phyloP scores from a whole-genome alignment of 495 filamentous ascomycete genomes.

The Aspergillus mulundensis region DNA sequence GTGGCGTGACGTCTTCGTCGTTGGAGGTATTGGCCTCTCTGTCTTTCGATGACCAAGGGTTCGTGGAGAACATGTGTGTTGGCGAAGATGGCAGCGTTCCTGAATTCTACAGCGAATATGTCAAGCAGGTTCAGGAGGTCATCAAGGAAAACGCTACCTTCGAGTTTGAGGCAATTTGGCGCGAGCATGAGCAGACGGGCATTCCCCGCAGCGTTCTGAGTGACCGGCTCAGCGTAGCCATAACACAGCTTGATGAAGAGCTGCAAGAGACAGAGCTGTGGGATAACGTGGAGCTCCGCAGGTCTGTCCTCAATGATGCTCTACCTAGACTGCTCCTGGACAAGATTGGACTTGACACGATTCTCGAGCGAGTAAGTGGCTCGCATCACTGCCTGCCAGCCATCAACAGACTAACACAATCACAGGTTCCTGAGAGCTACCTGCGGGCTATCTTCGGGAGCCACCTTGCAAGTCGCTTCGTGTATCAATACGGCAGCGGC shows the following conservation, averaged over 20 bases:
- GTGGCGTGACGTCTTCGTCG: conserved; percentile 96
- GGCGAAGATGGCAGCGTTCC: conserved; percentile 71
- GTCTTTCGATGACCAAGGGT: conserved; percentile 85
- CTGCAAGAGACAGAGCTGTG: conserved; percentile 89
- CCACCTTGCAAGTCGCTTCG: conserved; percentile 89
- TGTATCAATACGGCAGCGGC: conserved; percentile 88
- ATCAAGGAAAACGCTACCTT: conserved; percentile 86
- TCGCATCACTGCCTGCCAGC: neutral
- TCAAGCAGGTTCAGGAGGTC: conserved; percentile 81
- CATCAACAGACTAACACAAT: conserved; percentile 20
- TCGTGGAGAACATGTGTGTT: conserved; percentile 91
- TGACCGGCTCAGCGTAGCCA: conserved; percentile 83
- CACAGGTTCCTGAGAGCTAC: conserved; percentile 83
- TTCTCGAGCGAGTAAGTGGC: conserved; percentile 66
- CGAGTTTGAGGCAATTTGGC: conserved; percentile 98
- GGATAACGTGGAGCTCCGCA: conserved; percentile 73
- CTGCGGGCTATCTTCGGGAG: conserved; percentile 93
- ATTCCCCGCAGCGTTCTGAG: conserved; percentile 76
- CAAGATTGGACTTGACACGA: conserved; percentile 84
- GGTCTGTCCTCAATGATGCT: conserved; percentile 77
- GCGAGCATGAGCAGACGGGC: conserved; percentile 79
- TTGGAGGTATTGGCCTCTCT: conserved; percentile 92
- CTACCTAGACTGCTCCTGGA: conserved; percentile 79
- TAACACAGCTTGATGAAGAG: conserved; percentile 93
- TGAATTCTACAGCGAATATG: conserved; percentile 87